Percentiles rank a stretch among this genome's conserved stretches.
These are phyloP conservation scores for Phycomyces nitens DNA, from an alignment of 192 early-diverging fungal genomes.

Conservation along the genomic window DNA sequence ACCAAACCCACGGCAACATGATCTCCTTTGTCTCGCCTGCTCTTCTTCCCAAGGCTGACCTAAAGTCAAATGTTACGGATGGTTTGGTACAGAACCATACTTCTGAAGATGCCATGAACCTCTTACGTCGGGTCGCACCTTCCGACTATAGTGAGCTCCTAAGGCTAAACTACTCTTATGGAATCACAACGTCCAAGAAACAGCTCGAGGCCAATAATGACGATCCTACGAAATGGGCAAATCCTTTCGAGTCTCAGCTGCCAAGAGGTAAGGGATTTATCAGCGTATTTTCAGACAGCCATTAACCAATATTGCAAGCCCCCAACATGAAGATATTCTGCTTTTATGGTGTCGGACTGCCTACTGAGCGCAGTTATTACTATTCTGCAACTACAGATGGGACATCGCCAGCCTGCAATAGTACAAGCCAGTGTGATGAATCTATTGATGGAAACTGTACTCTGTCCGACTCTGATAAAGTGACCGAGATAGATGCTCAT, in stretches of 20 bases:
- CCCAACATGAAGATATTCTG: slow-evolving; percentile 78
- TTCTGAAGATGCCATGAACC: slow-evolving; percentile 39
- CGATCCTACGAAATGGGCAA: slow-evolving; percentile 70
- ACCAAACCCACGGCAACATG: slow-evolving; percentile 51
- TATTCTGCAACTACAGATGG: slow-evolving; percentile 47
- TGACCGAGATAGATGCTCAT: slow-evolving; percentile 17
- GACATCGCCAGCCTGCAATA: slow-evolving; percentile 20
- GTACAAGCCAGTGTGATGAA: not conserved
- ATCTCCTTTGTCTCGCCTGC: slow-evolving; percentile 40
- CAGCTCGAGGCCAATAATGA: slow-evolving; percentile 57
- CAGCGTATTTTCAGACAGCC: not conserved
- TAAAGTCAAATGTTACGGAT: not conserved
- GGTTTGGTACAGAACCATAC: slow-evolving; percentile 33
- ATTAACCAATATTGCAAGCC: slow-evolving; percentile 28
- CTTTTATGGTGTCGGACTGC: slow-evolving; percentile 75
- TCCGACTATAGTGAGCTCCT: slow-evolving; percentile 48
- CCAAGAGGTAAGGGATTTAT: slow-evolving; percentile 20
- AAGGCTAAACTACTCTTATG: slow-evolving; percentile 61
- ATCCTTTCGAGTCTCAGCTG: slow-evolving; percentile 64
- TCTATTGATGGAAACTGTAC: slow-evolving; percentile 8
- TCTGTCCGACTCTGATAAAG: slow-evolving; percentile 4
- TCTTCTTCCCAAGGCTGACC: too few relatives aligned
- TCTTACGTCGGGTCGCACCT: slow-evolving; percentile 53
- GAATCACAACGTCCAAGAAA: slow-evolving; percentile 51
- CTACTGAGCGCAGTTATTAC: slow-evolving; percentile 82